Evolutionary conservation across 1,284 basidiomycete species (phyloP).

Genomic region (Trichosporon sp.): DNA sequence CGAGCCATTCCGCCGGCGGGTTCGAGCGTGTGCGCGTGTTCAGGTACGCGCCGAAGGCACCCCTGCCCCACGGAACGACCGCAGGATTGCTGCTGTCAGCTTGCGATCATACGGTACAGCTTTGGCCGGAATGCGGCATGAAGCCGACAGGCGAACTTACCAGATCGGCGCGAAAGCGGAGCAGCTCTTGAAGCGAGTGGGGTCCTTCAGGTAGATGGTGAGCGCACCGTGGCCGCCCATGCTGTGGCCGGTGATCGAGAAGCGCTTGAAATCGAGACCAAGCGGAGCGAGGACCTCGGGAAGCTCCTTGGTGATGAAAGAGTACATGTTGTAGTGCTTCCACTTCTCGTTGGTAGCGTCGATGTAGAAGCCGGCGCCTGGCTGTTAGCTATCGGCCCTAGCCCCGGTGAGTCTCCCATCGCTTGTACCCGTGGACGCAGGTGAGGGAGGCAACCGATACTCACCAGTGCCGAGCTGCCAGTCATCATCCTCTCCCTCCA

Average conservation of each 20-base stretch:
- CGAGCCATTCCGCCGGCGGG: conserved; percentile 59
- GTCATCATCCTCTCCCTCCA: conserved; percentile 80
- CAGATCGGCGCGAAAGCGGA: conserved; percentile 91
- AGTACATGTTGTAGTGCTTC: conserved; percentile 89
- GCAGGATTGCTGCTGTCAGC: conserved; percentile 68
- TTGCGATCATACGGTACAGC: neutral
- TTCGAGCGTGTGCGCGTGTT: conserved; percentile 43
- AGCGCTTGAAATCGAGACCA: conserved; percentile 58
- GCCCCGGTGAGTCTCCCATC: no score
- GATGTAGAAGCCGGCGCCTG: conserved; percentile 90
- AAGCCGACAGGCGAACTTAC: conserved; percentile 31
- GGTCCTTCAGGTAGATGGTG: conserved; percentile 77
- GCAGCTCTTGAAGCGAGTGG: conserved; percentile 76
- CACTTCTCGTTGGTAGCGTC: conserved; percentile 81
- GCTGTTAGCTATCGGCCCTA: neutral
- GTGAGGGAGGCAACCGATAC: conserved; percentile 37
- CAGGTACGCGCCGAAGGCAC: conserved; percentile 90
- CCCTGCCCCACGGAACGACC: conserved; percentile 85
- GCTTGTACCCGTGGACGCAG: no score
- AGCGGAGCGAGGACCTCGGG: conserved; percentile 73
- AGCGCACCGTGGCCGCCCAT: conserved; percentile 97
- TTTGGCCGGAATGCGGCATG: no score
- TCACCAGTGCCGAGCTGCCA: conserved; percentile 88
- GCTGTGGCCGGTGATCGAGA: conserved; percentile 81
- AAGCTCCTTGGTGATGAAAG: conserved; percentile 77